These are phyloP conservation scores for Dryas alaskensis DNA, from an alignment of 306 rosid species.

Conservation along the genomic window DNA sequence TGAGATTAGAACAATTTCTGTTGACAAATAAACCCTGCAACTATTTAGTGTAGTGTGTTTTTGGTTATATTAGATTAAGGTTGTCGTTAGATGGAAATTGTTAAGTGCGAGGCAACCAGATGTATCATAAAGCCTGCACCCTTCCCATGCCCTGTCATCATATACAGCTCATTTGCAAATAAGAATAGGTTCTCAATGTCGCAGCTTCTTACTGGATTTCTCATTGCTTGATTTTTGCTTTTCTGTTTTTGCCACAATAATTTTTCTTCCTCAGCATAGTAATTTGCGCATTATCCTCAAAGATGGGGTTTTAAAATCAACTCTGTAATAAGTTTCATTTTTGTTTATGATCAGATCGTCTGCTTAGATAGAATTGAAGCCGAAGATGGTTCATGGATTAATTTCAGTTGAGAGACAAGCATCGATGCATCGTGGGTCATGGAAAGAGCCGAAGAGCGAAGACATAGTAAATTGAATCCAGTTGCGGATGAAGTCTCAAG, in stretches of 20 bases:
- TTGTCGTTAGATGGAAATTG: not conserved
- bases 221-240: not conserved
- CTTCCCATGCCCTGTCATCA: not conserved
- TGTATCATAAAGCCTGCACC: no score
- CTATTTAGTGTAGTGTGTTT: not conserved
- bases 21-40: not conserved
- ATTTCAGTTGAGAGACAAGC: not conserved
- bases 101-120: not conserved
- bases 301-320: not conserved
- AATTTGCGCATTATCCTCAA: not conserved
- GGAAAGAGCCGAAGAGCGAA: constrained; percentile 1
- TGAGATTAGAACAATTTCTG: not conserved
- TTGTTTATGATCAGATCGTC: constrained; percentile 18
- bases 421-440: not conserved
- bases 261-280: not conserved
- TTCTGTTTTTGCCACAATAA: not conserved
- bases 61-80: not conserved
- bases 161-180: not conserved
- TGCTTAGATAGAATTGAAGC: constrained; percentile 16
- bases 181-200: not conserved
- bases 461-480: not conserved
- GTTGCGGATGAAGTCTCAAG: not conserved
- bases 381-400: not conserved
- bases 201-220: not conserved
- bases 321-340: not conserved